Evolutionary conservation across 2,329 filamentous ascomycete genomes (phyloP), one percentile per base, ranked within the genome.

Genomic region (Leptographium lundbergii): DNA sequence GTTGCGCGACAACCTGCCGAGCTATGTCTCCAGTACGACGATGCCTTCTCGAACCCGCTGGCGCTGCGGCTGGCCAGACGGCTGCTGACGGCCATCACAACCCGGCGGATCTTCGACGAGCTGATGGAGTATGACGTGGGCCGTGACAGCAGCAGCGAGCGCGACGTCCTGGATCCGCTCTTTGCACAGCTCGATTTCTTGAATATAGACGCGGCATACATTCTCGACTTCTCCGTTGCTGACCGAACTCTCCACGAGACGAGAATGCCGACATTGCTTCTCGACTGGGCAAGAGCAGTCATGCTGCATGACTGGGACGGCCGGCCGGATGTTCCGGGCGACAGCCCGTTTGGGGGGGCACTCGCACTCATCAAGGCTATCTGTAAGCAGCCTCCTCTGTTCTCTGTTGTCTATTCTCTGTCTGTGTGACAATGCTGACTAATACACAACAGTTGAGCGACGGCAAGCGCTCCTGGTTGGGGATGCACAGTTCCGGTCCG

Each of bases 271-370:
- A 81, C 77, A 13, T 69, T 84, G 19, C 72, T 82, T 6, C 71
- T 90, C 29, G 87, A 90, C 66, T 91, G 86, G 87, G 81, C 87
- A 24, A 79, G 87, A 61, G 84, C 86, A 0, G 79, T 94, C 1
- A 81, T 96, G 66, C 72, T 95, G 52, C 82, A 85, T 59, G 84
- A 89, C 62, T 96, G 91, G 91, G 81, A 92, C 67, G 88, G 89
- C 0, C 81, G 81, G 58, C 80, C 88, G 1, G 80, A 85, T 51
- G 80, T 95, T 57, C 76, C 82, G 2, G 84, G 81, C 58, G 85
- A 87, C 66, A 83, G 86, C 34, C 78, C 87, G 17, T 86, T 91
- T 62, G 88, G 89, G 17, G 87, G 89, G 57, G 89, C 90, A 9
- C 73, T 96, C 48, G 82, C 85, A 54, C 78, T 95, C 34, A 81